Evolutionary conservation across 257 asterid genomes (phyloP), one percentile per base, ranked within the genome.

Genomic region (Leonotis leonurus): DNA sequence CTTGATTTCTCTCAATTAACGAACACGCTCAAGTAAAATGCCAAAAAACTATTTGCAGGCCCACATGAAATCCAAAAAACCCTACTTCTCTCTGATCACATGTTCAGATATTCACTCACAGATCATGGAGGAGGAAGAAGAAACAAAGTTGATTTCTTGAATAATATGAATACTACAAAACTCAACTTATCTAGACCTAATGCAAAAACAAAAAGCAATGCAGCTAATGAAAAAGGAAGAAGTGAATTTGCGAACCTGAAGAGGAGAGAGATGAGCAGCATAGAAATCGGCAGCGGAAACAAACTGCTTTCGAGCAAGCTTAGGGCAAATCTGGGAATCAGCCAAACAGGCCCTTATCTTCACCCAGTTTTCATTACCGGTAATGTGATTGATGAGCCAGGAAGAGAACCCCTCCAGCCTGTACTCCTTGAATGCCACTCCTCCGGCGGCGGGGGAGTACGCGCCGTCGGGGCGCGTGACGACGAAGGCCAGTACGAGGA

Each of bases 291-390:
- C 76, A 17, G 87, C 84, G 26, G 80, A 49, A 26, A 77, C 7
- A 69, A 60, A 86, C 64, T 78, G 67, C 30, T 39, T 66, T n/a
- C n/a, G n/a, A 25, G 41, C 40, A 32, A 92, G 85, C 77, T 75
- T 85, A 4, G 85, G 76, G 54, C 99, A 92, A 43, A 69, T 76
- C 4, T 69, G 55, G 3, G 95, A 74, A 14, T 70, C 91, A 43
- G 79, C 88, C 94, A 92, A 77, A 80, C 99, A 92, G 3, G 85
- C 78, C 89, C 94, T 86, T 55, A 92, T 86, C 18, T 75, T 79
- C 69, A 78, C 86, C 97, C 97, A 92, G 11, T 70, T 86, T 41
- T 78, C 83, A 27, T 66, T 41, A 10, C 75, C 65, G 0, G 85
- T 78, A 40, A 92, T 52, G 52, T 77, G 96, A 29, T 85, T 69